A percentile compares a stretch with the other conserved stretches of the same genome.
Conservation (phyloP, 2,329 filamentous ascomycete species). For the Aspergillus cejpii region DNA sequence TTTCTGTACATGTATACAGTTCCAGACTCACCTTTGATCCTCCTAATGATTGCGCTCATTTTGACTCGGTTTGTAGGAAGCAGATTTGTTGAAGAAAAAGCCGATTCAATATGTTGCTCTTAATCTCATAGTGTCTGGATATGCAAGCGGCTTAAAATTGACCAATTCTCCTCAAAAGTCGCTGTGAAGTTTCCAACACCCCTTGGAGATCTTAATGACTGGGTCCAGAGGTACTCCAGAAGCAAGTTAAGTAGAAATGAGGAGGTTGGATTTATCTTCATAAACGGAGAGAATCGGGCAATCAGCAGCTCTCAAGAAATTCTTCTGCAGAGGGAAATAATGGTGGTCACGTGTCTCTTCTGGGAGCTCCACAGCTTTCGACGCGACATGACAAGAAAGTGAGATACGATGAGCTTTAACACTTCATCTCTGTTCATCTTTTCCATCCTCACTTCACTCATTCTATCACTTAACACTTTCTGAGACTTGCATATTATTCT, state of each 20-base stretch:
- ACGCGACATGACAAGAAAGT: slow-evolving; percentile 9
- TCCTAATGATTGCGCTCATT: slow-evolving; percentile 31
- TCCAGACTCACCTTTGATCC: slow-evolving; percentile 31
- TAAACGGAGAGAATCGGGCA: neutral
- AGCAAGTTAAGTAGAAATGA: neutral
- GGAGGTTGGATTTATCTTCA: neutral
- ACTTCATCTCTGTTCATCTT: neutral
- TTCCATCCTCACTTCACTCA: neutral
- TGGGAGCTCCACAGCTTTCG: slow-evolving; percentile 15
- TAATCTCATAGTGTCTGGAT: neutral
- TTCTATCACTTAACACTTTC: neutral
- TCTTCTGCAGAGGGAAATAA: neutral
- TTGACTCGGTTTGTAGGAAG: slow-evolving; percentile 1
- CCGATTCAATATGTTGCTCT: neutral
- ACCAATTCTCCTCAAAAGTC: neutral
- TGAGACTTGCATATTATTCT: neutral
- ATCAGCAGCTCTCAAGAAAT: neutral
- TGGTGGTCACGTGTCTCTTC: slow-evolving; percentile 11
- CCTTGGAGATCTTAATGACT: neutral
- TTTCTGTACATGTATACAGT: neutral
- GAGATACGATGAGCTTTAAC: slow-evolving; percentile 1
- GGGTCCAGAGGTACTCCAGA: neutral
- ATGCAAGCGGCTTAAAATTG: too few species aligned
- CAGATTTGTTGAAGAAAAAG: neutral
- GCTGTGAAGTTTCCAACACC: too few species aligned